Evolutionary conservation across 257 asterid genomes (phyloP), one percentile per base, ranked within the genome.

Genomic region (Buddleja alternifolia): DNA sequence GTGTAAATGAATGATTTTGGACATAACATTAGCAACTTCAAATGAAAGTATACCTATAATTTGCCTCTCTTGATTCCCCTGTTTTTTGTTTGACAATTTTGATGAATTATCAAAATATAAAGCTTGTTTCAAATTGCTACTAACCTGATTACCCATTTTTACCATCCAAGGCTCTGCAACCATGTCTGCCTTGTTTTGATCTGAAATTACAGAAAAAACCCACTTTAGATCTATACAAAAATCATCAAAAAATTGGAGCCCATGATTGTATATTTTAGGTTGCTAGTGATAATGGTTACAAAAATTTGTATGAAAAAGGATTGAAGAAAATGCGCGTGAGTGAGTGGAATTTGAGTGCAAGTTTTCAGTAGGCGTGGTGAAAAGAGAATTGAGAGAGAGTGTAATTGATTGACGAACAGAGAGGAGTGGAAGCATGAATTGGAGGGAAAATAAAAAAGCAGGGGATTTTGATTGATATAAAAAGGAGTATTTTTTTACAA

Each of bases 1-100:
- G 63, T 94, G 95, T 67, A 90, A 74, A 73, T 89, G 85, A 76
- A 94, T 77, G 77, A 91, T 78, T 72, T 86, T 94, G 64, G 96
- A 89, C 99, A 94, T 94, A 55, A 94, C 85, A 81, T 91, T 94
- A 78, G 97, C 97, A 53, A 91, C 97, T 78, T 94, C 99, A 72
- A 94, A 94, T n/a, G 97, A 90, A n/a, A 94, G 84, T 67, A 94
- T 94, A 1, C 97, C 97, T 48, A 93, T 78, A 20, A 60, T 41
- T 12, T 76, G 78, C 24, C 77, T 88, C 62, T 79, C 91, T 47
- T 68, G 79, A 2, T 70, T 44, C 14, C 72, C 63, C 47, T 62
- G 67, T 72, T 80, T 88, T 21, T 73, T 80, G 4, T 41, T 74
- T 20, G 84, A 76, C 3, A 80, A 77, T 40, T 83, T 86, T 15